phyloP scores from a whole-genome alignment of 2,329 filamentous ascomycete species.

The Magnaporthiopsis rhizophila region DNA sequence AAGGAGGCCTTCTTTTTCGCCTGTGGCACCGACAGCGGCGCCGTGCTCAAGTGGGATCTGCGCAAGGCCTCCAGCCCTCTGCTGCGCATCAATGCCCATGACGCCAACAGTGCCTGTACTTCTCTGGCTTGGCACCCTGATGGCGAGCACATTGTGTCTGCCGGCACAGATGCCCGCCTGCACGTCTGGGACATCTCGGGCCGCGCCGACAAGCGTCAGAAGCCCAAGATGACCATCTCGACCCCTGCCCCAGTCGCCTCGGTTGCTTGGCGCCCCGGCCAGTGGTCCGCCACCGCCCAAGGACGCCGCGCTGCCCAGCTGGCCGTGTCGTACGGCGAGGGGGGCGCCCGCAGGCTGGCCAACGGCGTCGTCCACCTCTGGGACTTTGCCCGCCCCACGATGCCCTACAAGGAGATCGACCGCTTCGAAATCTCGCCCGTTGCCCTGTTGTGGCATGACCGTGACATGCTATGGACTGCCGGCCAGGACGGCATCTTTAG shows the following conservation, averaged over 20 bases:
- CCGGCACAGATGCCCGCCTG: conserved; percentile 52
- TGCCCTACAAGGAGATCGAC: conserved; percentile 60
- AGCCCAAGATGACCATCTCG: conserved; percentile 53
- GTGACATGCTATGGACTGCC: conserved; percentile 59
- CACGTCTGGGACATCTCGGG: conserved; percentile 58
- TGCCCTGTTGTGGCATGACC: conserved; percentile 54
- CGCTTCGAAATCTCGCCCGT: conserved; percentile 50
- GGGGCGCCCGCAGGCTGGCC: conserved; percentile 43
- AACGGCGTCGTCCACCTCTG: conserved; percentile 56
- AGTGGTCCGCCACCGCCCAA: conserved; percentile 57
- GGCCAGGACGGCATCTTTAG: conserved; percentile 54
- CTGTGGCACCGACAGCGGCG: conserved; percentile 55
- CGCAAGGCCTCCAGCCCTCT: conserved; percentile 45
- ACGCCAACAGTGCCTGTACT: conserved; percentile 41
- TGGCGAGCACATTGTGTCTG: conserved; percentile 57
- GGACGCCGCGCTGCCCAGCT: conserved; percentile 53
- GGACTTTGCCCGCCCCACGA: conserved; percentile 59
- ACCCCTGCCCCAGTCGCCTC: conserved; percentile 52
- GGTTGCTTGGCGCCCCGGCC: conserved; percentile 55
- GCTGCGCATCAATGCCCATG: conserved; percentile 53
- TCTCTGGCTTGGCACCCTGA: conserved; percentile 62
- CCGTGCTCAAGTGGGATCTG: conserved; percentile 57
- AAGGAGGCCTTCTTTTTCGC: conserved; percentile 54
- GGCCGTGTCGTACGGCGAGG: conserved; percentile 54
- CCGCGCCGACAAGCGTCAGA: conserved; percentile 54